A percentile compares a stretch with the other conserved stretches of the same genome.
Conservation (phyloP, 768 basidiomycete genomes). For the Epithele typhae region DNA sequence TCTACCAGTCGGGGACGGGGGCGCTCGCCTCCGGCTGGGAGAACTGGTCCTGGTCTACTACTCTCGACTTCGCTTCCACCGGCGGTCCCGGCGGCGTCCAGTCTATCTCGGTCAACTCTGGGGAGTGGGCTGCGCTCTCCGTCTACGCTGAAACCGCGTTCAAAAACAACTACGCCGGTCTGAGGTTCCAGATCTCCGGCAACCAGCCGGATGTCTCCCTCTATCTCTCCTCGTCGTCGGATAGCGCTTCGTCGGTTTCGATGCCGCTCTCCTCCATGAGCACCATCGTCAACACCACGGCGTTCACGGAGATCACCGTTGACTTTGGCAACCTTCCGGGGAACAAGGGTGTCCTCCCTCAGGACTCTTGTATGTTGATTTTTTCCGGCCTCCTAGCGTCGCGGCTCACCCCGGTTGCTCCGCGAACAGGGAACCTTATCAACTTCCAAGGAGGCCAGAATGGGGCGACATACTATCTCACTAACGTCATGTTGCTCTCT, state of each 20-base stretch:
- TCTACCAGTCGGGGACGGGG: background rate
- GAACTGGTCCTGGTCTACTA: slow-evolving; percentile 7
- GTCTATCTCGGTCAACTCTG: slow-evolving; percentile 38
- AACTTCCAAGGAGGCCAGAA: slow-evolving; percentile 43
- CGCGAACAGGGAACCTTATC: slow-evolving; percentile 49
- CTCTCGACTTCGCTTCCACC: background rate
- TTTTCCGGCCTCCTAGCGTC: too few relatives aligned
- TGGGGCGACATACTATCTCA: slow-evolving; percentile 47
- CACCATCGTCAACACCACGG: slow-evolving; percentile 30
- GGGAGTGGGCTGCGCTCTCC: slow-evolving; percentile 41
- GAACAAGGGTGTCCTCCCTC: slow-evolving; percentile 32
- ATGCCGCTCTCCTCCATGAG: slow-evolving; percentile 42
- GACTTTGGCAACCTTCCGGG: slow-evolving; percentile 46
- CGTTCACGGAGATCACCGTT: slow-evolving; percentile 42
- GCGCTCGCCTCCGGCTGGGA: background rate
- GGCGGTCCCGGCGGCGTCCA: background rate
- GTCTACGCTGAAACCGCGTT: slow-evolving; percentile 41
- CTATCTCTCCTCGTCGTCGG: slow-evolving; percentile 35
- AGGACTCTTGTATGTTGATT: background rate
- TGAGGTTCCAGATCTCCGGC: slow-evolving; percentile 49
- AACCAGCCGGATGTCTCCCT: slow-evolving; percentile 41
- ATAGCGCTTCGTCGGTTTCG: slow-evolving; percentile 32
- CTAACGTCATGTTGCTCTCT: slow-evolving; percentile 46
- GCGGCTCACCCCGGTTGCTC: background rate
- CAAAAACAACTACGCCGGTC: slow-evolving; percentile 37